Conservation (phyloP, 208 protist genomes). For the Wallacemonas rigidus region DNA sequence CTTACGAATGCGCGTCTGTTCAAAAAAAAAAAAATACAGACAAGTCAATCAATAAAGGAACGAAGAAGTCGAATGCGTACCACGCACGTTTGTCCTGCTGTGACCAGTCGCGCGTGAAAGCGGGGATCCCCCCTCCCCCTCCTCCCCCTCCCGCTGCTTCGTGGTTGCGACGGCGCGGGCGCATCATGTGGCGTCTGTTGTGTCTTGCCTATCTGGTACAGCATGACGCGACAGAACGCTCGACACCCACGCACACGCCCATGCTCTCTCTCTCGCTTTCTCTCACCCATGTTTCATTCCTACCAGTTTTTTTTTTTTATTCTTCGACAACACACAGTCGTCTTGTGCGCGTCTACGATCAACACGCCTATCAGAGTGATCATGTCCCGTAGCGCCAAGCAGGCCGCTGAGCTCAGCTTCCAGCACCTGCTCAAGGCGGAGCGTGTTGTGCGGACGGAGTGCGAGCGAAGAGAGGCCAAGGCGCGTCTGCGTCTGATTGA, state of each 20-base stretch:
- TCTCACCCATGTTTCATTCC: not conserved
- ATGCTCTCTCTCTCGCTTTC: conserved; percentile 15
- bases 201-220: too few species aligned
- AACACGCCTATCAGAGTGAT: too few species aligned
- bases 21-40: not conserved
- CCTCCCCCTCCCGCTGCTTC: too few species aligned
- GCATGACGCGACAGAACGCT: not conserved
- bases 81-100: too few species aligned
- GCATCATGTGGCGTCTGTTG: too few species aligned
- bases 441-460: conserved; percentile 77
- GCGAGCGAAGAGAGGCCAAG: conserved; percentile 79
- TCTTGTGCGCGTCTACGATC: too few species aligned
- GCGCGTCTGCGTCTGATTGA: conserved; percentile 69
- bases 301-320: conserved; percentile 25
- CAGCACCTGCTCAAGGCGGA: conserved; percentile 75
- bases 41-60: too few species aligned
- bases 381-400: conserved; percentile 38
- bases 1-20: not conserved
- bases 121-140: too few species aligned
- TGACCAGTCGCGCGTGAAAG: too few species aligned
- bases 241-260: not conserved
- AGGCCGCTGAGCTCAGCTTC: conserved; percentile 35
- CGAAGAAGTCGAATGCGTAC: too few species aligned
- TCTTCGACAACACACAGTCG: not conserved
- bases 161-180: too few species aligned